Evolutionary conservation across 257 asterid genomes (phyloP), one percentile per base, ranked within the genome.

Genomic region (Solanum lycopersicoides): DNA sequence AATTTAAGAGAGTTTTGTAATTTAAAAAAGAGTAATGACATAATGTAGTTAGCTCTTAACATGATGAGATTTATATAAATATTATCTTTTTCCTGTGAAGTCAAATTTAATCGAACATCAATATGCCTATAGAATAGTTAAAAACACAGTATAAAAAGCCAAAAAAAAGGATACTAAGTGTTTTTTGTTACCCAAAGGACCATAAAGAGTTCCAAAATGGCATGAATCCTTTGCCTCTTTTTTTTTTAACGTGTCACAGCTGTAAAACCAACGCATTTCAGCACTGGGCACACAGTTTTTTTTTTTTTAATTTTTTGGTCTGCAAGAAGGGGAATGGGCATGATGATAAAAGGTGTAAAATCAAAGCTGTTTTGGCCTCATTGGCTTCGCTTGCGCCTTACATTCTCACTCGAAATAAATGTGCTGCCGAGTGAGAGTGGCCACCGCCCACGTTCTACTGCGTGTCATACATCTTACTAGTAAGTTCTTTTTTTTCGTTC

Each of bases 381-480:
- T 45, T 79, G 84, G 66, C 42, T 45, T 77, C 28, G 37, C 37
- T 76, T n/a, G 16, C 37, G 37, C 65, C n/a, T 77, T 45, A 25
- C 65, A 77, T 25, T 42, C 35, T 44, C 25, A 79, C 53, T 45
- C 65, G 34, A 35, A 80, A 30, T 80, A 11, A 39, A 72, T 72
- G 79, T 71, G 77, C n/a, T 73, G 82, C 32, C 82, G 30, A 37
- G 82, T 73, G 30, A 37, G 44, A 77, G n/a, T 2, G 30, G 44
- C 56, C 85, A 80, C 69, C 85, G 69, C 68, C 85, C 45, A 80
- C 69, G 69, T 80, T 50, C 66, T 80, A 47, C 66, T 80, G 30
- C 30, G 3, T 80, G 20, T 6, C 85, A 47, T 50, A 30, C 4
- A 47, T 80, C 68, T 47, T 50, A n/a, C 47, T 30, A 7, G 65